Evolutionary conservation across 345 rosid species (phyloP), one percentile per base, ranked within the genome.

Genomic region (Streptanthus diversifolius): DNA sequence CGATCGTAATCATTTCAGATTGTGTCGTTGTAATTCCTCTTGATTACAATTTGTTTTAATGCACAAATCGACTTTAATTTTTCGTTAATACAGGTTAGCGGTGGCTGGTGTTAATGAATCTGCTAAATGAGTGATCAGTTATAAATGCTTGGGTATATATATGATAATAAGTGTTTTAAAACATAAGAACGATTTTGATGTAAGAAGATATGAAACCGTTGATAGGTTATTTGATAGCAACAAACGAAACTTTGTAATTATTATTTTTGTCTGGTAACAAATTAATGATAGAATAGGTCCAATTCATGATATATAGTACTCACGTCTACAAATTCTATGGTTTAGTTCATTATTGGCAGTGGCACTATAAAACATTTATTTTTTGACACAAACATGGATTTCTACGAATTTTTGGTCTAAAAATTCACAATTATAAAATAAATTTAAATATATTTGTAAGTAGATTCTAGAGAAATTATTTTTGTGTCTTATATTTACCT

Each of bases 1-100:
- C 14, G 5, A 19, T 67, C 18, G 1, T 68, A 60, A 68, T 75
- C 25, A 62, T 68, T 59, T 67, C 9, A 73, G 8, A 13, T 0
- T 44, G 30, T 41, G 35, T 58, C 22, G 27, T 33, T 45, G 10
- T 57, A 33, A 33, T 33, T 35, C 15, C 9, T 70, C 65, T 30
- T 57, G 5, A 43, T 56, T 8, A 29, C 17, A 57, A 10, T 18
- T 36, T 36, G 9, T 15, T 59, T 35, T 19, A 35, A 58, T 18
- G 8, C n/a, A 29, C 1, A 5, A 55, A 29, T 14, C 3, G 10
- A 55, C 13, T 8, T 54, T 25, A 25, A 25, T 25, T 8, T 56
- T 33, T 32, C 10, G 7, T 33, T n/a, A 33, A 4, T 57, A 4
- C 11, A 27, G 24, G 37, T 43, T 43, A 62, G 5, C 27, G 52